These are phyloP conservation scores for Aegilops longissima DNA, from an alignment of 176 grass and related monocot species.

Conservation along the genomic window DNA sequence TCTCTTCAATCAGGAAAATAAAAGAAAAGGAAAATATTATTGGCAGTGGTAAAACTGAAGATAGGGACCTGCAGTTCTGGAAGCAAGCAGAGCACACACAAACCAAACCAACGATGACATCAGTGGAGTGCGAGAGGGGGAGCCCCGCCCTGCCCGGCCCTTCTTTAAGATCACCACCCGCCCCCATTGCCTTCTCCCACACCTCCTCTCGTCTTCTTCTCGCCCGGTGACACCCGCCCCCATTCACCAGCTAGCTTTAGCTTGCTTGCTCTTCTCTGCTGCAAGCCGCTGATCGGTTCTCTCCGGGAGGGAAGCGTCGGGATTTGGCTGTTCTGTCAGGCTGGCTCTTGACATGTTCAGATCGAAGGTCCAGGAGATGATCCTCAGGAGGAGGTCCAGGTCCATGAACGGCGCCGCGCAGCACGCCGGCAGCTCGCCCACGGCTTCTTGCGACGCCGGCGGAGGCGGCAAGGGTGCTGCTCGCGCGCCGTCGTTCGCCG, in stretches of 20 bases:
- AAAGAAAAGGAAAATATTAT: too few relatives aligned
- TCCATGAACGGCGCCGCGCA: constrained; percentile 29
- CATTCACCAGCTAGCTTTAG: too few relatives aligned
- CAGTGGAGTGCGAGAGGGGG: neutral
- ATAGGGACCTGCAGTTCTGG: constrained; percentile 47
- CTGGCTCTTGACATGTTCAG: constrained; percentile 41
- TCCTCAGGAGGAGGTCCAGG: constrained; percentile 47
- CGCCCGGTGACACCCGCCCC: neutral
- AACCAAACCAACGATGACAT: constrained; percentile 26
- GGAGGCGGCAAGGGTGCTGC: neutral
- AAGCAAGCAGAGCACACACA: constrained; percentile 11
- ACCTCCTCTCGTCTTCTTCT: neutral
- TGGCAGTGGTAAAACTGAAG: neutral
- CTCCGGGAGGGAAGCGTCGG: too few relatives aligned
- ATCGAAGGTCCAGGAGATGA: constrained; percentile 57
- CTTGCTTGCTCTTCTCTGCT: neutral
- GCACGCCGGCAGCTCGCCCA: neutral
- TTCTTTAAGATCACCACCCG: constrained; percentile 54
- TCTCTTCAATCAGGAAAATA: neutral
- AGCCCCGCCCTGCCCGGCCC: neutral
- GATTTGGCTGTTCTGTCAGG: neutral
- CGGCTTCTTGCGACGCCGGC: neutral
- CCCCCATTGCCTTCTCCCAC: neutral
- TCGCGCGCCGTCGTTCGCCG: constrained; percentile 7
- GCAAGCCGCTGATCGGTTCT: neutral